phyloP scores from a whole-genome alignment of 202 grass and related monocot genomes.

The Miscanthus sacchariflorus region DNA sequence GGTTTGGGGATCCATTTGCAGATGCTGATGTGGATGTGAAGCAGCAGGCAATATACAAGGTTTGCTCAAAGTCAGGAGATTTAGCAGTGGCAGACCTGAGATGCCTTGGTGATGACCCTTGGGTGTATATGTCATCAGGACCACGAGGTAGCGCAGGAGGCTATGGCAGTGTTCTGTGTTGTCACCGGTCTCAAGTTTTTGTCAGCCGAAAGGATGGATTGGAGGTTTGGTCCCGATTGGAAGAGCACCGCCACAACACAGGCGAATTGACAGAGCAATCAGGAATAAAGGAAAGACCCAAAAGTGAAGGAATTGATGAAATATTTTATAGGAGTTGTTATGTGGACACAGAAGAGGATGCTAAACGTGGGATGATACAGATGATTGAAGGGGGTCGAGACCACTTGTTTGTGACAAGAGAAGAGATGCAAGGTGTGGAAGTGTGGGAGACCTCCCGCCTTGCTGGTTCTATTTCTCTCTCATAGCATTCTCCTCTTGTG shows the following conservation, averaged over 20 bases:
- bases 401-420: slow-evolving; percentile 81
- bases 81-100: slow-evolving; percentile 84
- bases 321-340: slow-evolving; percentile 60
- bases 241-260: slow-evolving; percentile 22
- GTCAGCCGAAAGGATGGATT: slow-evolving; percentile 73
- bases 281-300: slow-evolving; percentile 24
- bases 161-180: slow-evolving; percentile 66
- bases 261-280: slow-evolving; percentile 29
- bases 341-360: slow-evolving; percentile 77
- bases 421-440: slow-evolving; percentile 65
- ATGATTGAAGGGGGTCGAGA: slow-evolving; percentile 79
- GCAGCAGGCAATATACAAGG: slow-evolving; percentile 72
- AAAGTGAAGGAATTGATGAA: slow-evolving; percentile 37
- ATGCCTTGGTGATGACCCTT: slow-evolving; percentile 73
- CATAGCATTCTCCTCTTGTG: slow-evolving; percentile 3
- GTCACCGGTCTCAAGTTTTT: slow-evolving; percentile 83
- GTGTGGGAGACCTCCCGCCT: slow-evolving; percentile 81
- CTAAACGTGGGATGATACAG: slow-evolving; percentile 61
- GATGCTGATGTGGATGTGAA: slow-evolving; percentile 73
- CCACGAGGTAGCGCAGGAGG: slow-evolving; percentile 64
- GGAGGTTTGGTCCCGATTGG: slow-evolving; percentile 85
- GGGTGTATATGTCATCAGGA: slow-evolving; percentile 80
- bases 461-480: slow-evolving; percentile 54
- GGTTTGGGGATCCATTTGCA: slow-evolving; percentile 88
- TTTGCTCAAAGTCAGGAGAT: slow-evolving; percentile 92